Conservation (phyloP, 306 rosid species). For the Casuarina glauca region DNA sequence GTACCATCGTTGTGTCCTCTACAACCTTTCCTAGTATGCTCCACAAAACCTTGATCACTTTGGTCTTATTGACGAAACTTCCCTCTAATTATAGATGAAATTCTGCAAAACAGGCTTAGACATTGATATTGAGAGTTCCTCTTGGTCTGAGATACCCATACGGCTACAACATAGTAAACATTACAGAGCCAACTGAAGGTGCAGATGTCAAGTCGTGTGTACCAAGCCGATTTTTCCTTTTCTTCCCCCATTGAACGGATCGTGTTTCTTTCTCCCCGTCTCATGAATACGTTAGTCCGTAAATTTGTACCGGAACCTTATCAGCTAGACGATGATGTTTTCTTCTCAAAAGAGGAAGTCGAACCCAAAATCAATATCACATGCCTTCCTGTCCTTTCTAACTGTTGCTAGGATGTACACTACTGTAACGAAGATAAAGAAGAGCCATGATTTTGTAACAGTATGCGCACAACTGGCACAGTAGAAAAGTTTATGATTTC, state of each 20-base stretch:
- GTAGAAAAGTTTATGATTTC: background rate
- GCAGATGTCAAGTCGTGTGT: constrained; percentile 9
- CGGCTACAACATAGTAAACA: background rate
- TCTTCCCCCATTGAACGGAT: constrained; percentile 52
- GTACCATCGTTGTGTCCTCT: no score
- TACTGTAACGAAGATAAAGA: no score
- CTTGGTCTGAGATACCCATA: background rate
- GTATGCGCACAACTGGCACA: background rate
- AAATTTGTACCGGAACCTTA: background rate
- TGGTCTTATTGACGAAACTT: no score
- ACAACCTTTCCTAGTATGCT: no score
- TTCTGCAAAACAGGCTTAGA: no score
- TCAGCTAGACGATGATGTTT: background rate
- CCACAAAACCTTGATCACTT: no score
- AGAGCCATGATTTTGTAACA: no score
- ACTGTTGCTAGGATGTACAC: no score
- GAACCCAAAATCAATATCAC: no score
- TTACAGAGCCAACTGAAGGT: background rate
- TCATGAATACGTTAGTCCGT: constrained; percentile 23
- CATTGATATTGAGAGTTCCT: no score
- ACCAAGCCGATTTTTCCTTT: constrained; percentile 18
- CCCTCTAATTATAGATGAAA: no score
- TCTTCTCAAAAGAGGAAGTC: background rate
- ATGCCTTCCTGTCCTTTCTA: no score
- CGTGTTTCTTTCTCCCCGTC: constrained; percentile 41